phyloP scores from a whole-genome alignment of 805 yeast species.

The Candida jianshihensis region DNA sequence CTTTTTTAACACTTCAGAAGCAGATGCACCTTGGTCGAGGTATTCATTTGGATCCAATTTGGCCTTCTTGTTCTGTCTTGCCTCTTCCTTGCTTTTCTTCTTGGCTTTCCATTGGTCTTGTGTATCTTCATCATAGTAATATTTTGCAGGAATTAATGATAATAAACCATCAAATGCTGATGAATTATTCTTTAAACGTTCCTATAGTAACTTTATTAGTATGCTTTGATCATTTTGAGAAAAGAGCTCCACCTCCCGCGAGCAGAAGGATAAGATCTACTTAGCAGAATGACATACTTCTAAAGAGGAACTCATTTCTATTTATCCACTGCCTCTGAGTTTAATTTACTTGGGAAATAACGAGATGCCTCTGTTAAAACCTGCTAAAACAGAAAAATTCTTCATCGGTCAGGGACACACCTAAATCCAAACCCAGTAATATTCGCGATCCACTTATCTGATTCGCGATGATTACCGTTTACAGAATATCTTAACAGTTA shows the following conservation, averaged over 20 bases:
- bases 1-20: slow-evolving; percentile 52
- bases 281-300: slow-evolving; percentile 39
- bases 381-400: neutral
- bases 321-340: too few relatives aligned
- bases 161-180: slow-evolving; percentile 82
- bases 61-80: slow-evolving; percentile 50
- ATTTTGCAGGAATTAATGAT: slow-evolving; percentile 89
- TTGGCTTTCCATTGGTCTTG: slow-evolving; percentile 87
- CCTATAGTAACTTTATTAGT: slow-evolving; percentile 31
- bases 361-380: too few relatives aligned
- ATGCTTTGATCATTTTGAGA: neutral
- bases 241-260: too few relatives aligned
- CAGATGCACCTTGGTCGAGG: slow-evolving; percentile 43
- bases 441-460: neutral
- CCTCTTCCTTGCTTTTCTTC: slow-evolving; percentile 64
- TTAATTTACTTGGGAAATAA: neutral
- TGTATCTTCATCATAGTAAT: slow-evolving; percentile 86
- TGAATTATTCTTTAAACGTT: slow-evolving; percentile 71
- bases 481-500: neutral
- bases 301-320: slow-evolving; percentile 51
- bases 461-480: neutral
- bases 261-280: too few relatives aligned
- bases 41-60: slow-evolving; percentile 69
- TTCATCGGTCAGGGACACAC: slow-evolving; percentile 9
- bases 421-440: too few relatives aligned